Base-by-base conservation (phyloP, 148 eudicot species). In the Fagopyrum tataricum region DNA sequence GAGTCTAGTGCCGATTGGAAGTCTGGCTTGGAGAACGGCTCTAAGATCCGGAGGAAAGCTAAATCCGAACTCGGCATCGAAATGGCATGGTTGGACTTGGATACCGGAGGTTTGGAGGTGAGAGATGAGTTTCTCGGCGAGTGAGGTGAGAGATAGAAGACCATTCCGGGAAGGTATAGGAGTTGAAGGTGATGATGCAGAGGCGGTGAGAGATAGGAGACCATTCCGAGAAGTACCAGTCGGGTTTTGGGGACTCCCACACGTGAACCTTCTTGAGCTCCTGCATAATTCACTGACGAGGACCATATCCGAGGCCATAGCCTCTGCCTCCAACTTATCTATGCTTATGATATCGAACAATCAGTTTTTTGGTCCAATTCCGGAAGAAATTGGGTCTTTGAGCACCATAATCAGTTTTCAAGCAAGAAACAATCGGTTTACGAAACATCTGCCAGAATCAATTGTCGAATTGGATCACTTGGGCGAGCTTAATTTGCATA, bases 21-120 rank as follows among this genome's bases (percentile, higher is more conserved):
- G 79, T 4, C 89, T 93, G 24, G 91, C 86, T 0, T 86, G 82
- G 12, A 95, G 88, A 13, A 95, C 82, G 17, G 98, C 93, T 73
- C 78, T 84, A 0, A 94, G 78, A 77, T 94, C 98, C 0, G 98
- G 98, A 0, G 98, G 97, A 77, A 94, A 91, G 4, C 82, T 77
- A 81, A 94, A 94, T 0, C 93, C 93, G 78, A 94, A 91, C 71
- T 91, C 96, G 4, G 96, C 26, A 40, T 91, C 96, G 79, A 93
- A 76, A 3, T 91, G 73, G 6, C 98, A 96, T 14, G 91, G 80
- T 2, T 84, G 89, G 76, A 95, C 84, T 23, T 75, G 85, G 26
- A 87, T 70, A 14, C 83, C 84, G 59, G 92, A 85, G 73, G 69
- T 67, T 10, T 71, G 86, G 41, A 95, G 86, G 44, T 83, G 89